phyloP scores from a whole-genome alignment of 148 eudicot genomes.

The Rhododendron vialii region DNA sequence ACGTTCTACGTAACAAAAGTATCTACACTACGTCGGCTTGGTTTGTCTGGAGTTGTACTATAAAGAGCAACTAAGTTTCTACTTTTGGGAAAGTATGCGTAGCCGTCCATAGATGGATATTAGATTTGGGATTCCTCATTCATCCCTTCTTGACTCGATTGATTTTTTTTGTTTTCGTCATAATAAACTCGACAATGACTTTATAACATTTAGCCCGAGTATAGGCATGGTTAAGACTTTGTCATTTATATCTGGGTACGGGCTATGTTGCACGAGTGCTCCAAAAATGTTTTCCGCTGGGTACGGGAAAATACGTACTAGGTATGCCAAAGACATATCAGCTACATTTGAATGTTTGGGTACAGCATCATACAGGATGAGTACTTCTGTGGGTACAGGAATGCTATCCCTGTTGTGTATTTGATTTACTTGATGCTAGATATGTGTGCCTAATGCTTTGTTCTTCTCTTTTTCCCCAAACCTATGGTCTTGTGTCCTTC shows the following conservation, averaged over 20 bases:
- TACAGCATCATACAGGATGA: neutral
- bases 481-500: too few species aligned
- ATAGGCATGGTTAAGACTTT: neutral
- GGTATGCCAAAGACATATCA: neutral
- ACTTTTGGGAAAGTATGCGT: neutral
- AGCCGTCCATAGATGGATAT: neutral
- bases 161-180: too few species aligned
- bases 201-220: neutral
- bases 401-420: neutral
- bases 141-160: neutral
- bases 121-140: neutral
- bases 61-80: neutral
- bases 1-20: neutral
- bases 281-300: neutral
- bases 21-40: neutral
- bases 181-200: neutral
- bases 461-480: too few species aligned
- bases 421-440: neutral
- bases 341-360: neutral
- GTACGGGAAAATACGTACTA: neutral
- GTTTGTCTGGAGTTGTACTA: too few species aligned
- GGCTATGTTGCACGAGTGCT: neutral
- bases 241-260: neutral
- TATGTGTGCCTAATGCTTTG: neutral
- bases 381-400: neutral